A percentile compares a stretch with the other conserved stretches of the same genome.
Conservation (phyloP, 179 eudicot species). For the Nepenthes alata region DNA sequence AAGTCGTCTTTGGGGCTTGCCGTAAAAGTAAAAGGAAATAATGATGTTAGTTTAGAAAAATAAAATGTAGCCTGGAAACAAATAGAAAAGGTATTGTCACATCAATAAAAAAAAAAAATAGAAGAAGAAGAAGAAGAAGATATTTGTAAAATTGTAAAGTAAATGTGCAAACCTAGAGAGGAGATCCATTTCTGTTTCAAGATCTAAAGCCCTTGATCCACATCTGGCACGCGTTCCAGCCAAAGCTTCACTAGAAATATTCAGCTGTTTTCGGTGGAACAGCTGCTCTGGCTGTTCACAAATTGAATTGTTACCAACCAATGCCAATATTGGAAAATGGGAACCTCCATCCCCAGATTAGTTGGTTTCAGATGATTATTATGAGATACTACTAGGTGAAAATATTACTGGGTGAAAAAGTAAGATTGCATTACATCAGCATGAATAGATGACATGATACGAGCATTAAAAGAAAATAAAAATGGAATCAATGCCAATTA, state of each 20-base stretch:
- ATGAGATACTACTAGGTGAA: too few relatives aligned
- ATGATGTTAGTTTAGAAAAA: constrained; percentile 3
- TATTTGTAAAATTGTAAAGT: background rate
- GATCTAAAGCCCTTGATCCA: constrained; percentile 48
- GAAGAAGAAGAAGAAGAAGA: background rate
- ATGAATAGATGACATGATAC: too few relatives aligned
- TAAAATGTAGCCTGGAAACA: background rate
- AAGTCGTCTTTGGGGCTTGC: constrained; percentile 67
- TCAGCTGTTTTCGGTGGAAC: constrained; percentile 58
- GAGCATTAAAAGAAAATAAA: background rate
- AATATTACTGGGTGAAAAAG: too few relatives aligned
- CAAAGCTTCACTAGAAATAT: constrained; percentile 75
- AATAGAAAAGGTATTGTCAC: background rate
- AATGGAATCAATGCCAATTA: too few relatives aligned
- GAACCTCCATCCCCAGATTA: too few relatives aligned
- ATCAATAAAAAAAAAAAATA: background rate
- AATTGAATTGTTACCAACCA: constrained; percentile 7
- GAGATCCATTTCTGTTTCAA: constrained; percentile 63
- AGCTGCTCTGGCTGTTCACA: constrained; percentile 78
- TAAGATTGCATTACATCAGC: too few relatives aligned
- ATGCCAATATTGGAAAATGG: too few relatives aligned
- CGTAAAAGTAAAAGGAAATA: constrained; percentile 9
- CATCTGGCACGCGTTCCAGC: constrained; percentile 94
- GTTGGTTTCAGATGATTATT: too few relatives aligned
- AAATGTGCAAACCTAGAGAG: constrained; percentile 53